These are phyloP conservation scores for Agapanthus africanus DNA, from an alignment of 106 monocot genomes.

Conservation along the genomic window DNA sequence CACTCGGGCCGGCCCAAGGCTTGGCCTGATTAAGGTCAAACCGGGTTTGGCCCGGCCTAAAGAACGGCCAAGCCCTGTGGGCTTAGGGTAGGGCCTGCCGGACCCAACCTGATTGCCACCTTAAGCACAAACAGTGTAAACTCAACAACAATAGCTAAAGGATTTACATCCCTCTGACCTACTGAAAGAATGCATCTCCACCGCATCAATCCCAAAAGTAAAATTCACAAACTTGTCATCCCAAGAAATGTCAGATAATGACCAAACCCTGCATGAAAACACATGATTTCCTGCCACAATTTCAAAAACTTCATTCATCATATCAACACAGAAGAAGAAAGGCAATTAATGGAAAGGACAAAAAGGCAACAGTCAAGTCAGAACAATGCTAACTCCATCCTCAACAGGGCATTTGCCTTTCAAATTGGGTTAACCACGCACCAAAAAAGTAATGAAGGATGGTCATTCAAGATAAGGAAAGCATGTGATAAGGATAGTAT, in stretches of 20 bases:
- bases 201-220: neutral
- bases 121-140: too few species aligned
- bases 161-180: too few species aligned
- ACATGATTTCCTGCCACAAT: conserved; percentile 1
- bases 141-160: too few species aligned
- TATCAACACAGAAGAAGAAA: neutral
- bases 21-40: too few species aligned
- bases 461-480: neutral
- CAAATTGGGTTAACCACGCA: neutral
- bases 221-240: neutral
- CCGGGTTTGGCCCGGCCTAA: too few species aligned
- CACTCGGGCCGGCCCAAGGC: too few species aligned
- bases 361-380: neutral
- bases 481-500: neutral
- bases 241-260: neutral
- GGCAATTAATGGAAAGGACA: neutral
- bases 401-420: neutral
- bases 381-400: conserved; percentile 1
- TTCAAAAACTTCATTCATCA: neutral
- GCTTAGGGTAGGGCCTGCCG: too few species aligned
- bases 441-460: neutral
- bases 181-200: neutral
- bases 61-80: too few species aligned
- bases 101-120: too few species aligned
- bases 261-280: neutral